A percentile compares a stretch with the other conserved stretches of the same genome.
These are phyloP conservation scores for Xylariaceae sp. DNA, from an alignment of 2,329 filamentous ascomycete species.

Conservation along the genomic window DNA sequence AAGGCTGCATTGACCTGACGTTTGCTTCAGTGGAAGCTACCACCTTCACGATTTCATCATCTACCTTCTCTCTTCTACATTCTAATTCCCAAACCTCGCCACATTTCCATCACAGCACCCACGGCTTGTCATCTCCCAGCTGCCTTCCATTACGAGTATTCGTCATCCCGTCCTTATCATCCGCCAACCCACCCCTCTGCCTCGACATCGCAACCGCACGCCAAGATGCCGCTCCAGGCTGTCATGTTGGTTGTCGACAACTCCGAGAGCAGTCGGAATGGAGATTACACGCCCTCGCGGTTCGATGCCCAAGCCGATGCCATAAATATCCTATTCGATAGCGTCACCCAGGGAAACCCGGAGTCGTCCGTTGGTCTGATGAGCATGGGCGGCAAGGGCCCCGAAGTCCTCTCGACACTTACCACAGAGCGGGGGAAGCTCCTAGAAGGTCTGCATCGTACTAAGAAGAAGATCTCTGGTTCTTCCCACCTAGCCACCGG, in stretches of 20 bases:
- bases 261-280: conserved; percentile 97
- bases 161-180: neutral
- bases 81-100: too few relatives aligned
- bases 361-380: conserved; percentile 97
- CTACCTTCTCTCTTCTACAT: neutral
- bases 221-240: conserved; percentile 95
- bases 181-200: neutral
- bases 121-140: neutral
- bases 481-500: conserved; percentile 84
- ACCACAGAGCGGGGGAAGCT: conserved; percentile 97
- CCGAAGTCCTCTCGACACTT: conserved; percentile 92
- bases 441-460: conserved; percentile 84
- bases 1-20: conserved; percentile 30
- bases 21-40: too few relatives aligned
- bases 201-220: conserved; percentile 26
- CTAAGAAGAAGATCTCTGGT: conserved; percentile 85
- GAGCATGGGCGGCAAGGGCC: conserved; percentile 98
- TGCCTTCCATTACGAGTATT: neutral
- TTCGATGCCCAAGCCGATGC: conserved; percentile 97
- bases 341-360: conserved; percentile 90
- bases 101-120: neutral
- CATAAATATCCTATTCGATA: conserved; percentile 90
- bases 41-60: conserved; percentile 16
- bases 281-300: conserved; percentile 84
- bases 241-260: conserved; percentile 99